Base-by-base conservation (phyloP, 129 eudicot species). In the Escallonia rubra region DNA sequence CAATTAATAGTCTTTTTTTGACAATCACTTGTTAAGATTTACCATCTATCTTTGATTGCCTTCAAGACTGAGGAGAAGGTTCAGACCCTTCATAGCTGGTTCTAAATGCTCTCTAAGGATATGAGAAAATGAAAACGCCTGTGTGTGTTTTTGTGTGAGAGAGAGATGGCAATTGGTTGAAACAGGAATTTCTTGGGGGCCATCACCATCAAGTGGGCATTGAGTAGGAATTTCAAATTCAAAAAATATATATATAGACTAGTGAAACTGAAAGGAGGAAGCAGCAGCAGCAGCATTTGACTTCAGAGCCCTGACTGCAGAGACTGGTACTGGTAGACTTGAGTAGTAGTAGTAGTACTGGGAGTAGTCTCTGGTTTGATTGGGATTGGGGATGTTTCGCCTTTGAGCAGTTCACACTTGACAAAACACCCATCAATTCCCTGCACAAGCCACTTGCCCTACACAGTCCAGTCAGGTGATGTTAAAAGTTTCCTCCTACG, bases 291-390 rank as follows among this genome's bases (percentile, higher is more conserved):
- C n/a, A n/a, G n/a, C n/a, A n/a, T n/a, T 75, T 75, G 80, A 75
- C 80, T 75, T 75, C 70, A 75, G 79, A 67, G 79, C 79, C 69
- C 47, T 74, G 63, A 74, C 59, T 63, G 12, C 9, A 42, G 7
- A 41, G 65, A 9, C 23, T 10, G 4, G 42, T 57, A 46, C 50
- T 2, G 50, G 50, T 9, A 46, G 50, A 23, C 34, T 9, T 1
- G 50, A n/a, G n/a, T n/a, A n/a, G n/a, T n/a, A n/a, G 50, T 2
- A 46, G 50, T 9, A 46, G 10, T 6, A 46, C 50, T 23, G 34
- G 34, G 34, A 23, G 34, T 23, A 23, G 34, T 1, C 34, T 23
- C 34, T 23, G 34, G 34, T 23, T 23, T 23, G 34, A 23, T 23
- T 0, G 34, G 34, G 1, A 23, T 23, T 1, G 34, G 34, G 34